A percentile compares a stretch with the other conserved stretches of the same genome.
phyloP scores from a whole-genome alignment of 805 yeast genomes.

The Starmerella potacharoeniae region DNA sequence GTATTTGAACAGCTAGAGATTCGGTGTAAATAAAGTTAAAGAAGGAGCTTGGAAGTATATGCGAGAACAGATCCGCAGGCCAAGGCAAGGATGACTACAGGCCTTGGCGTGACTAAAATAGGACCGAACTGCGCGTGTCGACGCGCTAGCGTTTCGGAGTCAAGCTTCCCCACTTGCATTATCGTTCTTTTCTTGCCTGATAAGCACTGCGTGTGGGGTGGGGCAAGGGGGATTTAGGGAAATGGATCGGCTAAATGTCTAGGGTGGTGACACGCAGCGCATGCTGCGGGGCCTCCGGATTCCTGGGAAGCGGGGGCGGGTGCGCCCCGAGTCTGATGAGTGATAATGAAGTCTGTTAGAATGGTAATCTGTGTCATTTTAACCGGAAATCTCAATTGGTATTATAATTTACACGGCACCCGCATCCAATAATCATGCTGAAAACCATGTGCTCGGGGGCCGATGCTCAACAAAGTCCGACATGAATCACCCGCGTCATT shows the following conservation, averaged over 20 bases:
- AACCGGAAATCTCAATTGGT: too few species aligned
- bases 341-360: neutral
- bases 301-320: neutral
- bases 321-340: neutral
- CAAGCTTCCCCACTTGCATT: conserved; percentile 4
- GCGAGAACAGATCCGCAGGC: too few species aligned
- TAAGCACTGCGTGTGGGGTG: conserved; percentile 6
- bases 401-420: too few species aligned
- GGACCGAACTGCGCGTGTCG: neutral
- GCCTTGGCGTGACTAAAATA: too few species aligned
- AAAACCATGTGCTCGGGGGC: too few species aligned
- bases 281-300: neutral
- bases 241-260: conserved; percentile 1
- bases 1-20: too few species aligned
- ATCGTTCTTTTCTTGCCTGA: neutral
- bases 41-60: too few species aligned
- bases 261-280: neutral
- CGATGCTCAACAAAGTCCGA: neutral
- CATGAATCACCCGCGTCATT: conserved; percentile 1
- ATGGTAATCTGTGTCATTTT: too few species aligned
- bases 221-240: neutral
- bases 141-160: neutral
- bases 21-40: too few species aligned
- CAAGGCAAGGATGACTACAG: too few species aligned
- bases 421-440: too few species aligned